Percentiles rank a stretch among this genome's conserved stretches.
Evolutionary conservation across 1,284 basidiomycete species (phyloP).

Genomic region (Irpex sp.): DNA sequence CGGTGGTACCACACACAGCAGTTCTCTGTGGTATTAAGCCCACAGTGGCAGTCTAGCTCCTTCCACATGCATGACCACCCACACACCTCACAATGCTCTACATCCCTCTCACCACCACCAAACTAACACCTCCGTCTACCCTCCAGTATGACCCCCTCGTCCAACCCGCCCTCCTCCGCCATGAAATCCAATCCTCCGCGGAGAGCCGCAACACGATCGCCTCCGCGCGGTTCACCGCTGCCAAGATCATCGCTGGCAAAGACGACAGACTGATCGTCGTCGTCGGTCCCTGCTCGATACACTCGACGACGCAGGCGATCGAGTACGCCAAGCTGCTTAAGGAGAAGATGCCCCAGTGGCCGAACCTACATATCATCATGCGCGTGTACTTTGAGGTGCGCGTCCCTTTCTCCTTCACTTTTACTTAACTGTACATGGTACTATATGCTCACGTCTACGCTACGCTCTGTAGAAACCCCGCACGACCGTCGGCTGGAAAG

Average conservation of each 20-base stretch:
- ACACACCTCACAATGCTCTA: slow-evolving; percentile 8
- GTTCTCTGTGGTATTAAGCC: neutral
- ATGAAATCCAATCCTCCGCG: slow-evolving; percentile 70
- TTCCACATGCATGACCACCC: no score
- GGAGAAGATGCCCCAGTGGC: slow-evolving; percentile 64
- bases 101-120: slow-evolving; percentile 1
- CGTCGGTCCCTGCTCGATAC: slow-evolving; percentile 96
- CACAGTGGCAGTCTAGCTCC: no score
- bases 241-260: slow-evolving; percentile 76
- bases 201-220: slow-evolving; percentile 71
- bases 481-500: slow-evolving; percentile 89
- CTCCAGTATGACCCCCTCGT: slow-evolving; percentile 90
- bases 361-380: slow-evolving; percentile 91
- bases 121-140: slow-evolving; percentile 9
- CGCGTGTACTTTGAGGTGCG: slow-evolving; percentile 84
- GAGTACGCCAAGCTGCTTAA: slow-evolving; percentile 85
- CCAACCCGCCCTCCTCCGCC: slow-evolving; percentile 84
- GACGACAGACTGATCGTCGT: slow-evolving; percentile 88
- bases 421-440: neutral
- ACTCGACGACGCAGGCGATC: slow-evolving; percentile 84
- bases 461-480: slow-evolving; percentile 63
- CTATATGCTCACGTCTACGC: no score
- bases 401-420: slow-evolving; percentile 18
- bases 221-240: slow-evolving; percentile 72
- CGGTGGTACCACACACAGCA: no score